Percentiles rank a stretch among this genome's conserved stretches.
Conservation (phyloP, 208 protist species). For the Leishmania aethiopica region DNA sequence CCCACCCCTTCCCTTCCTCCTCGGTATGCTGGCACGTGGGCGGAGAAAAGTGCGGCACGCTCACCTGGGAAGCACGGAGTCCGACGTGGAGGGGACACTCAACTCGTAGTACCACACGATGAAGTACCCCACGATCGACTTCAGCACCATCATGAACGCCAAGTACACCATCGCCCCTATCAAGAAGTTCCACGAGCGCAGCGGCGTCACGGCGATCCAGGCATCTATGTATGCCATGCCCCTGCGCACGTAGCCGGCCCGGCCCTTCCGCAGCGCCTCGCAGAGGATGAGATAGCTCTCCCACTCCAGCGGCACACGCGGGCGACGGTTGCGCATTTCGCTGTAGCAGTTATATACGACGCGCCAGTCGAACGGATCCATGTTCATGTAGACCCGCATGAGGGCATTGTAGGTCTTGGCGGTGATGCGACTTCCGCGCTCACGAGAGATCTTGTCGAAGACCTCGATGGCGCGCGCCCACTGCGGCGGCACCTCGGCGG, state of each 20-base stretch:
- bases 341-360: constrained; percentile 91
- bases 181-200: constrained; percentile 62
- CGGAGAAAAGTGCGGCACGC: neutral
- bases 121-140: constrained; percentile 44
- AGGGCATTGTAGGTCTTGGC: constrained; percentile 87
- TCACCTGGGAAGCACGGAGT: constrained; percentile 21
- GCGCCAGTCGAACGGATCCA: constrained; percentile 89
- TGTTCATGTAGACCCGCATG: constrained; percentile 89
- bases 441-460: constrained; percentile 79
- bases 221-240: constrained; percentile 79
- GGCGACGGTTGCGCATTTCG: constrained; percentile 70
- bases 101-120: constrained; percentile 48
- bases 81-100: constrained; percentile 13
- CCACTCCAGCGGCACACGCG: constrained; percentile 77
- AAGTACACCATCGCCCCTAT: constrained; percentile 56
- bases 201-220: constrained; percentile 72
- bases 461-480: constrained; percentile 81
- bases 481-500: constrained; percentile 70
- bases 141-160: constrained; percentile 55
- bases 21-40: neutral
- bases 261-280: constrained; percentile 66
- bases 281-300: constrained; percentile 77
- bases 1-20: neutral
- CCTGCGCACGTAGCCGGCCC: constrained; percentile 67
- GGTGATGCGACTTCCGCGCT: constrained; percentile 44